Base-by-base conservation (phyloP, 2,329 filamentous ascomycete species). In the Aspergillus neoniger region DNA sequence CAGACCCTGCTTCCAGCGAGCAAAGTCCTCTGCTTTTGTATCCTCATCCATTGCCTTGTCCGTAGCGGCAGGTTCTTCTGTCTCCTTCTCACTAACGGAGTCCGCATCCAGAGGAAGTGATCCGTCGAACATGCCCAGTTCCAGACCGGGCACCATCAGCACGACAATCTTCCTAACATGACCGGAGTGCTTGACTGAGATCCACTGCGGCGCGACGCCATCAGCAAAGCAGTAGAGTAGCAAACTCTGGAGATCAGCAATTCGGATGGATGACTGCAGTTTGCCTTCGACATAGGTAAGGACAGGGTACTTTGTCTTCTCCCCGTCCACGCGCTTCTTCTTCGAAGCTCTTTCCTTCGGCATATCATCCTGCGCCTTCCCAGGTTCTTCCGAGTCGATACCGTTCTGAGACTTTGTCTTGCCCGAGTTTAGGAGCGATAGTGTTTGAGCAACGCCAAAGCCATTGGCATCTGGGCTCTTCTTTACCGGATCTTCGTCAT, bases 61-160 rank as follows among this genome's bases (percentile, higher is more conserved):
- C 17, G 32, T 41, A 23, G 48, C 43, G 17, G 23, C 49, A 21
- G 55, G 10, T 32, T 51, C 52, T 10, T 63, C 55, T 9, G 50
- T 17, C 41, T 54, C 56, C n/a, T 64, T 56, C 5, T 54, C 41
- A 17, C 47, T 58, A 30, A 32, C 43, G 25, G 12, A 38, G 15
- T 59, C 57, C 21, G 78, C 72, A 47, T 81, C 80, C 32, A 74
- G 62, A 25, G 76, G 65, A 36, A 85, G 77, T 3, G 76, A 79
- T 38, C 85, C 83, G 74, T 90, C 86, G 78, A 98, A 96, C 90
- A 98, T 95, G 63, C 87, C 90, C 70, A 91, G 86, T 72, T 98
- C 94, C 23, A 99, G 79, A 0, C 95, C 95, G 10, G 95, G 95
- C 10, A 97, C 88, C 90, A 97, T 94, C 66, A 99, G 80, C 43